A percentile compares a stretch with the other conserved stretches of the same genome.
Evolutionary conservation across 176 grass and related monocot genomes (phyloP).

Genomic region (Zoysia pacifica): DNA sequence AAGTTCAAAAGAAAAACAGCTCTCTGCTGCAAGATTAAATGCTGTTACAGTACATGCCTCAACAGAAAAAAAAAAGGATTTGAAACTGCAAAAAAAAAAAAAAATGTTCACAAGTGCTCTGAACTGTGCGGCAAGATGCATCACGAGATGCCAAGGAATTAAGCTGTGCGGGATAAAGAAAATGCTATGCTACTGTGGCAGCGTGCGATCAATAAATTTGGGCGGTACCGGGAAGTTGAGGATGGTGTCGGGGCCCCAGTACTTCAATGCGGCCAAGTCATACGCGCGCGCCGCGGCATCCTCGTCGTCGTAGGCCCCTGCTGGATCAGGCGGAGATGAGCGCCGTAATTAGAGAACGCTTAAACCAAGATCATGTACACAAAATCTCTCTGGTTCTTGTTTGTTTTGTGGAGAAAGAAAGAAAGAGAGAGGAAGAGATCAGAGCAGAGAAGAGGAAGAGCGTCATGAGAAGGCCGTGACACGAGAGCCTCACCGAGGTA

Average conservation of each 20-base stretch:
- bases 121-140: too few species aligned
- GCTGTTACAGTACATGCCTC: too few species aligned
- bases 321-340: background rate
- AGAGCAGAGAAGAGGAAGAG: background rate
- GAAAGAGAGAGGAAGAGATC: too few species aligned
- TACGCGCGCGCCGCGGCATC: conserved; percentile 80
- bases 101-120: too few species aligned
- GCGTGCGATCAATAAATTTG: conserved; percentile 28
- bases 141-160: background rate
- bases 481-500: conserved; percentile 89
- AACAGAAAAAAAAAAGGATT: too few species aligned
- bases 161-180: background rate
- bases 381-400: background rate
- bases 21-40: too few species aligned
- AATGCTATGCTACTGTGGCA: background rate
- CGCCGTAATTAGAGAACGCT: background rate
- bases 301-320: conserved; percentile 93
- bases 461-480: conserved; percentile 52
- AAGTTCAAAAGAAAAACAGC: background rate
- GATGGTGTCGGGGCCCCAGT: conserved; percentile 84
- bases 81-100: too few species aligned
- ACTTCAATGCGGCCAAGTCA: conserved; percentile 95
- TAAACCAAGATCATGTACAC: background rate
- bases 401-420: background rate
- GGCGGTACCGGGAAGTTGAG: conserved; percentile 81